phyloP scores from a whole-genome alignment of 352 stramenopile genomes.

The Globisporangium cederbergense region DNA sequence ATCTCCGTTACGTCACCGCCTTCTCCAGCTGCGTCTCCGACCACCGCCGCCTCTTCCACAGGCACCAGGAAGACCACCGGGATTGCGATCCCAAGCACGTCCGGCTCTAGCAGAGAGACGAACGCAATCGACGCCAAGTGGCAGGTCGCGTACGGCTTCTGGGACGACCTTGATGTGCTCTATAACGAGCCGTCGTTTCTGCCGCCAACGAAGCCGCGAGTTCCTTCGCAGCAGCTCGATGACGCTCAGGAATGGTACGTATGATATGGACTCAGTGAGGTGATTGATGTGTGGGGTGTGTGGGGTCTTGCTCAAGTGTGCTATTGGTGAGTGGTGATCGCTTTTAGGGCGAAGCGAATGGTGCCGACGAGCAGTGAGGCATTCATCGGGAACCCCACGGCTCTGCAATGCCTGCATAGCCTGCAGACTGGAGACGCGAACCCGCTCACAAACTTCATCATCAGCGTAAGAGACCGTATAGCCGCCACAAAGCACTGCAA shows the following conservation, averaged over 20 bases:
- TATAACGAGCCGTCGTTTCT: conserved; percentile 31
- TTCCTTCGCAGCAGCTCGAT: conserved; percentile 29
- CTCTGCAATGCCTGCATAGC: conserved; percentile 23
- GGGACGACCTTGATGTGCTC: conserved; percentile 46
- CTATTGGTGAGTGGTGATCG: not conserved
- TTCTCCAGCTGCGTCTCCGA: not conserved
- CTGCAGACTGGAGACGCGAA: conserved; percentile 14
- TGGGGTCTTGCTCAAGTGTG: not conserved
- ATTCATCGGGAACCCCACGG: conserved; percentile 49
- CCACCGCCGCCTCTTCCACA: too few relatives aligned
- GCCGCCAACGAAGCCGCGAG: conserved; percentile 41
- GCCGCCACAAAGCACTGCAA: not conserved
- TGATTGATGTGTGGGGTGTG: not conserved
- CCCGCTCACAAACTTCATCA: conserved; percentile 53
- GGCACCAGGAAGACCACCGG: not conserved
- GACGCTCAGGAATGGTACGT: conserved; percentile 36
- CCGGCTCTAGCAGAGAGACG: not conserved
- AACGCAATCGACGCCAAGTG: conserved; percentile 18
- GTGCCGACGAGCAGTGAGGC: conserved; percentile 29
- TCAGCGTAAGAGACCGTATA: conserved; percentile 34
- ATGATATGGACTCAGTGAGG: not conserved
- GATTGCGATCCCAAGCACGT: not conserved
- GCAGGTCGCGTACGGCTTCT: conserved; percentile 60
- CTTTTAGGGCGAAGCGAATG: conserved; percentile 33
- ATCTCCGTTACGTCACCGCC: not conserved